Base-by-base conservation (phyloP, 192 early-diverging fungal genomes). In the Linnemannia zychae region DNA sequence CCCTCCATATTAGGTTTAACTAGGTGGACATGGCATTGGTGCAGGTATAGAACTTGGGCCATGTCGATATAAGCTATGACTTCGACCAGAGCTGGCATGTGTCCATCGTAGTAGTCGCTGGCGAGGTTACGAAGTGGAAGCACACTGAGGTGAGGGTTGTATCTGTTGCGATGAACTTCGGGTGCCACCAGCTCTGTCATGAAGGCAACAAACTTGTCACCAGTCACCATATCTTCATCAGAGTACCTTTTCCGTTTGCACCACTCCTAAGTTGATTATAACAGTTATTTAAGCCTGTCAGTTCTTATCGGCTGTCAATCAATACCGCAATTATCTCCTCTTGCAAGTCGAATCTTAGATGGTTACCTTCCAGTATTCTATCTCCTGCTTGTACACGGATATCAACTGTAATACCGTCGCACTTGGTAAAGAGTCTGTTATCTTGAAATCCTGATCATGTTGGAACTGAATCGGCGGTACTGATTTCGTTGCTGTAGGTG, bases 231-330 rank as follows among this genome's bases (percentile, higher is more conserved):
- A n/a, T 65, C 34, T 2, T 4, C 31, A 22, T 75, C 57, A 11
- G 33, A 22, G 40, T 75, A 75, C 38, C 20, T 75, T 50, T 65
- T 75, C 37, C 73, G 73, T 36, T 60, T 31, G 57, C 73, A 75
- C 73, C 73, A 75, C n/a, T 18, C 57, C 73, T 75, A 53, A 1
- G 31, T 49, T 49, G 16, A 49, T 49, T 3, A 44, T 3, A 44
- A 44, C n/a, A n/a, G n/a, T n/a, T n/a, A 44, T 44, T 44, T 44
- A 44, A 6, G 9, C 9, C 40, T 3, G 3, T 44, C 40, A 44
- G 40, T 44, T 6, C 40, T 9, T 44, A 9, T 9, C 9, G 40
- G 3, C 40, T 44, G 16, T 49, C 48, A 15, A 5, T 15, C 48
- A 49, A 44, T 44, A 44, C 40, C 9, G 40, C 3, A 44, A 44